phyloP scores from a whole-genome alignment of 805 yeast genomes.

The Maudiozyma turicensis region DNA sequence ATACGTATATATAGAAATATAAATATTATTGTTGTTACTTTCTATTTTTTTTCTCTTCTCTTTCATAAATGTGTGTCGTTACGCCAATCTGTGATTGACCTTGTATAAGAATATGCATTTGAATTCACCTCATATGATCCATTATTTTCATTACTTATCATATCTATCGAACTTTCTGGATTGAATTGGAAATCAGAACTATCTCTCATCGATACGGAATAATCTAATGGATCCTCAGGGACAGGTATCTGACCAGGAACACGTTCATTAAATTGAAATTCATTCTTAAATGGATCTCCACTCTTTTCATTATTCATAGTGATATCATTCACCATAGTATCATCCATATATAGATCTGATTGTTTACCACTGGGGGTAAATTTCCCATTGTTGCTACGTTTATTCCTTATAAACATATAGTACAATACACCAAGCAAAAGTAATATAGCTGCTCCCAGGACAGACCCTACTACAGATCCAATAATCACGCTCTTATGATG shows the following conservation, averaged over 20 bases:
- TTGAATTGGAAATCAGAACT: neutral
- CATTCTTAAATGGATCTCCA: constrained; percentile 4
- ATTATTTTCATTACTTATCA: neutral
- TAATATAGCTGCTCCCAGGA: neutral
- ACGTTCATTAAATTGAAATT: constrained; percentile 2
- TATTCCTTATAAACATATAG: neutral
- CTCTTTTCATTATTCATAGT: neutral
- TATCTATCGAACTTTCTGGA: neutral
- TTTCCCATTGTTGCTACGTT: neutral
- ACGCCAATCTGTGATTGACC: constrained; percentile 1
- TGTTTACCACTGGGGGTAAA: neutral
- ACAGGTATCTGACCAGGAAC: constrained; percentile 1
- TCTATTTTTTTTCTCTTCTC: neutral
- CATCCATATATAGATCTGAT: neutral
- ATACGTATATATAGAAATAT: neutral
- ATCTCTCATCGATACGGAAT: neutral
- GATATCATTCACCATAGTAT: neutral
- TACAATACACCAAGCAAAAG: neutral
- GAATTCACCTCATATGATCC: neutral
- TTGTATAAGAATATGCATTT: neutral
- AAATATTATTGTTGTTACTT: neutral
- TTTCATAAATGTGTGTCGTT: neutral
- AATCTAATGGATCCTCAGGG: neutral
- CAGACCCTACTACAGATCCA: constrained; percentile 3
- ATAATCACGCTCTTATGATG: neutral